phyloP scores from a whole-genome alignment of 1,139 yeast species.

The Petasospora rhodanensis region DNA sequence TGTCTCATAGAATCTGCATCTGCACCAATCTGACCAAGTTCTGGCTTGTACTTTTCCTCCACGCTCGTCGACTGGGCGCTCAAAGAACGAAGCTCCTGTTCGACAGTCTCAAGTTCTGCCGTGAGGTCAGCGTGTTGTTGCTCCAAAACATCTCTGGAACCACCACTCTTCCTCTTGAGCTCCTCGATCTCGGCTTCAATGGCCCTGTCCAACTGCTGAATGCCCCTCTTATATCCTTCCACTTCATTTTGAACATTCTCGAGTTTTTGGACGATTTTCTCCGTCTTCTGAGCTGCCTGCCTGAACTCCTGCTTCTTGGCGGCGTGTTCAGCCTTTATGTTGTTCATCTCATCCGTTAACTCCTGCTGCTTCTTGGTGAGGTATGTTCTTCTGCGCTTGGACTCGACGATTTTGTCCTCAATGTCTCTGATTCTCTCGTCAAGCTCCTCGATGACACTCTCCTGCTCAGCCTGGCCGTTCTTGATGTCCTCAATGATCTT shows the following conservation, averaged over 20 bases:
- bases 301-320: slow-evolving; percentile 11
- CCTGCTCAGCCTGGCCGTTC: slow-evolving; percentile 23
- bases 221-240: no score
- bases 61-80: slow-evolving; percentile 9
- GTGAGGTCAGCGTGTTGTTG: slow-evolving; percentile 28
- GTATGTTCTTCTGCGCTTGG: not conserved
- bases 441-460: slow-evolving; percentile 19
- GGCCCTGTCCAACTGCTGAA: no score
- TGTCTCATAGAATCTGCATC: slow-evolving; percentile 15
- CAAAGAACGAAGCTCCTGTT: slow-evolving; percentile 13
- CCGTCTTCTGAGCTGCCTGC: slow-evolving; percentile 10
- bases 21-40: slow-evolving; percentile 13
- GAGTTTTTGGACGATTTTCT: slow-evolving; percentile 4
- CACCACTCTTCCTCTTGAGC: slow-evolving; percentile 36
- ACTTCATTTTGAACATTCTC: slow-evolving; percentile 3
- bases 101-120: slow-evolving; percentile 13
- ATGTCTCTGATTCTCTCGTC: slow-evolving; percentile 20
- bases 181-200: slow-evolving; percentile 32
- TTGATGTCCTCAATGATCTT: slow-evolving; percentile 26
- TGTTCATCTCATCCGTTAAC: slow-evolving; percentile 21
- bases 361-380: slow-evolving; percentile 19
- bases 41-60: slow-evolving; percentile 5
- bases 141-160: slow-evolving; percentile 31
- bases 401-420: slow-evolving; percentile 22
- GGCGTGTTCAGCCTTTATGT: slow-evolving; percentile 6